Base-by-base conservation (phyloP, 352 stramenopile species). In the Globisporangium acanthophoron region DNA sequence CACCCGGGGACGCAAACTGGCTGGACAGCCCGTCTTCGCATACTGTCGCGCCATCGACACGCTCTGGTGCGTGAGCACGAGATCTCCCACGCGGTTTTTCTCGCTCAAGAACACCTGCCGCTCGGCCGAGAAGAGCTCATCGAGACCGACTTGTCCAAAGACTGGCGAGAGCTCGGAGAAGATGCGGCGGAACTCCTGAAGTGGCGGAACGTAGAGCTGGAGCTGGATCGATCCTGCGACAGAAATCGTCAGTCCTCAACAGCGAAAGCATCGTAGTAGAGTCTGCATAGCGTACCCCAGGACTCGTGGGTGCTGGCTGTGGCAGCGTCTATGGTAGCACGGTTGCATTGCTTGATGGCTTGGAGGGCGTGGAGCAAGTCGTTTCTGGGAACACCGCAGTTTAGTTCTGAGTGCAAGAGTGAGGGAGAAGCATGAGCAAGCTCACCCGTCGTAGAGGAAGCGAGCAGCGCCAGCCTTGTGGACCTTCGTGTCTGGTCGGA, bases 41-140 rank as follows among this genome's bases (percentile, higher is more conserved):
- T 80, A 92, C 54, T 92, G 82, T 16, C 82, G 56, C 41, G 82
- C 82, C 70, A 89, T 92, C 15, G 77, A 80, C 20, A 82, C 64
- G 55, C 77, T 90, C 52, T 82, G 71, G 40, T 88, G 75, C 5
- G 67, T 55, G 27, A 86, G 60, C 12, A 92, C 80, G 27, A 87
- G 61, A 48, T 88, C 78, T 7, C 82, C 82, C 3, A 92, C 66
- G 16, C 78, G 76, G 47, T 74, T 75, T 54, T 90, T 92, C 59
- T 90, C 80, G 5, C 51, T 40, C 2, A 89, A 24, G 55, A 88
- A 92, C 12, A 58, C 61, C n/a, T 71, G 65, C 8, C 82, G 70
- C 41, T 88, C 76, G 0, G 54, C 31, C 1, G 76, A 70, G 53
- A 90, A 84, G 41, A 75, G 56, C 16, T 92, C 80, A 52, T 92